Evolutionary conservation across 2,329 filamentous ascomycete genomes (phyloP), one percentile per base, ranked within the genome.

Genomic region (Diaporthe citrichinensis): DNA sequence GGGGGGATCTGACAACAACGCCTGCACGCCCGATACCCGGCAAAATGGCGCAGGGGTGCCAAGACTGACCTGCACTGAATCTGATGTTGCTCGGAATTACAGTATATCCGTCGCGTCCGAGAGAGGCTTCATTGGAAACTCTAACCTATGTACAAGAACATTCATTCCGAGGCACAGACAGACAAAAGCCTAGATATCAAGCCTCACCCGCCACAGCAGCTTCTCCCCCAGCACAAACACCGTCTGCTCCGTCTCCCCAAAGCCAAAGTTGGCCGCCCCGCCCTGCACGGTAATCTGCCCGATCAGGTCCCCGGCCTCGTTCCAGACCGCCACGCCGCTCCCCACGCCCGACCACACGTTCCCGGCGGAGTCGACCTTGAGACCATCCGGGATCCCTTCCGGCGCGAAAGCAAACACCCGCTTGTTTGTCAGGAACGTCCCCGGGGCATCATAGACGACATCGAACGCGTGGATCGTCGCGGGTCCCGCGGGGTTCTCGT

Each of bases 311-410:
- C 76, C 76, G 7, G 62, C 65, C n/a, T 46, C 41, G 6, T 76
- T 74, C 74, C 74, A 77, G 2, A 77, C 74, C n/a, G 71, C 58
- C 1, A 77, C 69, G 3, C 76, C 76, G 23, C 53, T 17, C 1
- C 76, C 76, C 8, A 71, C 68, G 36, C 74, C 76, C 5, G 62
- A 59, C 76, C 76, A 77, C 46, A 77, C 76, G 2, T 77, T 77
- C 1, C 76, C 76, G 17, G 44, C 55, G 2, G n/a, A 28, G 10
- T 77, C 76, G 23, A 77, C 67, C 57, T 67, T 71, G 57, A 77
- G 39, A 0, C 76, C 76, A 23, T 77, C 76, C 7, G 76, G 76
- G 20, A 76, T 51, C 1, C 76, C 74, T 14, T n/a, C 51, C 8
- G 76, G 74, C 25, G 76, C 62, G 39, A 71, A 77, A 4, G 76